Percentiles rank a stretch among this genome's conserved stretches.
Evolutionary conservation across 208 protist genomes (phyloP).

Genomic region (Zelonia costaricensis): DNA sequence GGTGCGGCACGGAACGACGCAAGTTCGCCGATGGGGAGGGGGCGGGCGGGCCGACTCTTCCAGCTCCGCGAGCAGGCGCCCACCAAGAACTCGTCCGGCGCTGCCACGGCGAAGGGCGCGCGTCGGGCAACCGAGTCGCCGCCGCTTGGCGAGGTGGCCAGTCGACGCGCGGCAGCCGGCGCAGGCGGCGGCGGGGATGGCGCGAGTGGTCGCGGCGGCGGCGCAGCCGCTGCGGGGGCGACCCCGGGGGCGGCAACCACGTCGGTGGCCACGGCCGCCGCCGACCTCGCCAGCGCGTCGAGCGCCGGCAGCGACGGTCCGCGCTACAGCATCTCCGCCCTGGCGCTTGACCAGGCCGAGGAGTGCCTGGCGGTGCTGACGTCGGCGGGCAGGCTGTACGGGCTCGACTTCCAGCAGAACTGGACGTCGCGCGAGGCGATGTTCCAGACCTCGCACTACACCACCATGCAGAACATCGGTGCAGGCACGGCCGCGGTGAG

Average conservation of each 20-base stretch:
- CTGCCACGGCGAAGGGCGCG: neutral
- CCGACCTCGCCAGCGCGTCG: neutral
- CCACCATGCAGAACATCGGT: too few relatives aligned
- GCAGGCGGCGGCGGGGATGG: too few relatives aligned
- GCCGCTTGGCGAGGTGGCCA: neutral
- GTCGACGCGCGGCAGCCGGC: too few relatives aligned
- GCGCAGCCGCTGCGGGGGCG: neutral
- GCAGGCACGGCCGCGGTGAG: neutral
- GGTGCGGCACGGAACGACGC: too few relatives aligned
- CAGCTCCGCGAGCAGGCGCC: conserved; percentile 2
- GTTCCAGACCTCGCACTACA: conserved; percentile 11
- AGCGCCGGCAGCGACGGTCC: conserved; percentile 5
- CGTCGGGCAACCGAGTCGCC: neutral
- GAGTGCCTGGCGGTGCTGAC: conserved; percentile 70
- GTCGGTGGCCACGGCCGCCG: neutral
- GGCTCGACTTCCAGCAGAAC: conserved; percentile 48
- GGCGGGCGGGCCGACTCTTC: conserved; percentile 3
- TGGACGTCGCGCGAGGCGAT: conserved; percentile 36
- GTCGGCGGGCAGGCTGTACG: conserved; percentile 61
- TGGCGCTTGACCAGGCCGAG: conserved; percentile 74
- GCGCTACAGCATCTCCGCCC: conserved; percentile 30
- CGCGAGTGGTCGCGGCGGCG: too few relatives aligned
- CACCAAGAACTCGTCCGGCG: neutral
- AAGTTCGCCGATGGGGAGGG: too few relatives aligned
- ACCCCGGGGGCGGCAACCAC: neutral